phyloP scores from a whole-genome alignment of 495 filamentous ascomycete species.

The Podospora didyma region DNA sequence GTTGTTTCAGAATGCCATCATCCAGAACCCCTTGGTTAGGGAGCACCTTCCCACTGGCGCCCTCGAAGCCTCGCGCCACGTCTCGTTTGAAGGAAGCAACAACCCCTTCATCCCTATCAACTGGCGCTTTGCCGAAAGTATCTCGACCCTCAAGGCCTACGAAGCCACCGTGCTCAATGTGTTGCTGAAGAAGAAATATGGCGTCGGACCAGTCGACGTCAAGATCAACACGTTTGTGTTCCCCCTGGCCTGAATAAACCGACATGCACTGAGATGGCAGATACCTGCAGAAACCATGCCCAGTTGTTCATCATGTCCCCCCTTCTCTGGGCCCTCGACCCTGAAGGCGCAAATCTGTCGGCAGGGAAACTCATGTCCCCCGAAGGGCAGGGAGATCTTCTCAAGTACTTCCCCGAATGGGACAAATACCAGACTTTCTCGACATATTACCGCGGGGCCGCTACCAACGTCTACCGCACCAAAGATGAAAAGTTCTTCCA shows the following conservation, averaged over 20 bases:
- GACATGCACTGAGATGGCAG: background rate
- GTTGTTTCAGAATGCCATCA: conserved; percentile 22
- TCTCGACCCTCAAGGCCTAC: conserved; percentile 27
- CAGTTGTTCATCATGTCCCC: conserved; percentile 22
- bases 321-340: background rate
- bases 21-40: conserved; percentile 16
- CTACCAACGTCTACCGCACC: conserved; percentile 9
- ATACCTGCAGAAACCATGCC: conserved; percentile 15
- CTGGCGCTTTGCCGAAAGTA: conserved; percentile 31
- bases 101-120: conserved; percentile 27
- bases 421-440: conserved; percentile 8
- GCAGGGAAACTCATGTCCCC: background rate
- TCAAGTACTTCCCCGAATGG: background rate
- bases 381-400: background rate
- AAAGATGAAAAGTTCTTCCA: background rate
- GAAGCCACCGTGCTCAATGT: conserved; percentile 23
- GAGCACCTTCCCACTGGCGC: conserved; percentile 10
- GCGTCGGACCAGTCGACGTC: conserved; percentile 13
- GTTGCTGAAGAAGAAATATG: conserved; percentile 28
- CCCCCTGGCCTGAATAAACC: background rate
- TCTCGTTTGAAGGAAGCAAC: conserved; percentile 16
- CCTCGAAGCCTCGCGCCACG: background rate
- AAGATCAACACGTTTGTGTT: conserved; percentile 22
- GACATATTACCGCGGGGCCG: conserved; percentile 19
- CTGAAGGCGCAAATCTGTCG: background rate